phyloP scores from a whole-genome alignment of 768 basidiomycete genomes.

The Mycena vulgaris region DNA sequence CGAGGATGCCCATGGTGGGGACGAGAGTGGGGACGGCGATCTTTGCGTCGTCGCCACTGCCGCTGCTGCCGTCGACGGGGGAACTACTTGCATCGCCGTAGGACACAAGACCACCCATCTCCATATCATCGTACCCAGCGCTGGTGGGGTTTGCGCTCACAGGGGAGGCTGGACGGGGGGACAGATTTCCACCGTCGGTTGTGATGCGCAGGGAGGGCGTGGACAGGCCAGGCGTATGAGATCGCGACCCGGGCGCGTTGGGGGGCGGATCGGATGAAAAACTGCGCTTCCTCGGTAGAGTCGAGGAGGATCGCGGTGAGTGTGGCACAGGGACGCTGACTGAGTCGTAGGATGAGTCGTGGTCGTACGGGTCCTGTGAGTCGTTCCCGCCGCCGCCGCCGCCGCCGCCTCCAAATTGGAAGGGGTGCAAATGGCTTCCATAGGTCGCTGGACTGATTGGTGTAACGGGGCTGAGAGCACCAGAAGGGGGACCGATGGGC shows the following conservation, averaged over 20 bases:
- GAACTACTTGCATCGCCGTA: conserved; percentile 48
- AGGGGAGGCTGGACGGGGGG: conserved; percentile 33
- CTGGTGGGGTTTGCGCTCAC: conserved; percentile 43
- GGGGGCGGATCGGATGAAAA: conserved; percentile 64
- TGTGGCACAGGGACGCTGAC: conserved; percentile 47
- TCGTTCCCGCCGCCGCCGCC: conserved; percentile 18
- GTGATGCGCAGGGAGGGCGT: conserved; percentile 45
- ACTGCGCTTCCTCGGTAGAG: conserved; percentile 78
- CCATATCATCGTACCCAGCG: conserved; percentile 72
- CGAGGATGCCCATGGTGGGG: conserved; percentile 68
- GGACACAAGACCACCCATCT: conserved; percentile 60
- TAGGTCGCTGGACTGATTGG: conserved; percentile 72
- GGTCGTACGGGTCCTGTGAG: conserved; percentile 48
- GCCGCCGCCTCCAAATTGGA: conserved; percentile 63
- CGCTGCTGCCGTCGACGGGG: conserved; percentile 66
- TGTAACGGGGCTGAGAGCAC: conserved; percentile 66
- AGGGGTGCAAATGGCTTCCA: conserved; percentile 57
- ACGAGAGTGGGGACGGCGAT: conserved; percentile 40
- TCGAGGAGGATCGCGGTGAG: conserved; percentile 68
- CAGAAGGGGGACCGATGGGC: conserved; percentile 66
- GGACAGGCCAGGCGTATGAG: conserved; percentile 34
- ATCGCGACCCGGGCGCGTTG: conserved; percentile 33
- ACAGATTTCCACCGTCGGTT: conserved; percentile 59
- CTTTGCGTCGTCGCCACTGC: conserved; percentile 48
- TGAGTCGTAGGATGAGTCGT: conserved; percentile 49